A percentile compares a stretch with the other conserved stretches of the same genome.
Conservation (phyloP, 768 basidiomycete species). For the Mycena olivaceomarginata region DNA sequence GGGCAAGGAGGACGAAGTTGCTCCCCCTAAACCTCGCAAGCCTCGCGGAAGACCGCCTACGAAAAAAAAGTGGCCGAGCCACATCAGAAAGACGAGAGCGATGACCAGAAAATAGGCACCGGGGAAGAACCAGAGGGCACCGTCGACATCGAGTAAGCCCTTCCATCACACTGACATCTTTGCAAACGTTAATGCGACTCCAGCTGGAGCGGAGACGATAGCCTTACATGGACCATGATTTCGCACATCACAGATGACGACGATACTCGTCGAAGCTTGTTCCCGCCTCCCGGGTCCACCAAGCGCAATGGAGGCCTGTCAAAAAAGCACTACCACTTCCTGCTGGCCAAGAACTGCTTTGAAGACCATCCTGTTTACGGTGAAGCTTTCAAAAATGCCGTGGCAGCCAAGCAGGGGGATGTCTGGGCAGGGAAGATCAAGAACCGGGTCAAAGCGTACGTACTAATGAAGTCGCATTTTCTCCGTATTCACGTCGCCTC, state of each 20-base stretch:
- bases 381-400: background rate
- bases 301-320: background rate
- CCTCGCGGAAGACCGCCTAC: too few relatives aligned
- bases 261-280: background rate
- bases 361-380: background rate
- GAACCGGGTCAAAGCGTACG: conserved; percentile 4
- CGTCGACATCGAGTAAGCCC: too few relatives aligned
- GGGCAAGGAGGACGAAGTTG: too few relatives aligned
- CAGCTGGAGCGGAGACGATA: too few relatives aligned
- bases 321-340: background rate
- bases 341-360: background rate
- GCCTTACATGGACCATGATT: conserved; percentile 5
- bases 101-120: too few relatives aligned
- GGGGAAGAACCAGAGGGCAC: too few relatives aligned
- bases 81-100: too few relatives aligned
- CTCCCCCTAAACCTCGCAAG: too few relatives aligned
- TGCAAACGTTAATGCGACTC: too few relatives aligned
- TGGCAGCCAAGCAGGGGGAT: background rate
- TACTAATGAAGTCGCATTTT: background rate
- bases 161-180: too few relatives aligned
- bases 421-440: background rate
- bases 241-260: background rate
- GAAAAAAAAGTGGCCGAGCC: too few relatives aligned
- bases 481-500: background rate
- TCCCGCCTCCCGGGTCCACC: background rate